Evolutionary conservation across 345 rosid species (phyloP), one percentile per base, ranked within the genome.

Genomic region (Iberis pinnata): DNA sequence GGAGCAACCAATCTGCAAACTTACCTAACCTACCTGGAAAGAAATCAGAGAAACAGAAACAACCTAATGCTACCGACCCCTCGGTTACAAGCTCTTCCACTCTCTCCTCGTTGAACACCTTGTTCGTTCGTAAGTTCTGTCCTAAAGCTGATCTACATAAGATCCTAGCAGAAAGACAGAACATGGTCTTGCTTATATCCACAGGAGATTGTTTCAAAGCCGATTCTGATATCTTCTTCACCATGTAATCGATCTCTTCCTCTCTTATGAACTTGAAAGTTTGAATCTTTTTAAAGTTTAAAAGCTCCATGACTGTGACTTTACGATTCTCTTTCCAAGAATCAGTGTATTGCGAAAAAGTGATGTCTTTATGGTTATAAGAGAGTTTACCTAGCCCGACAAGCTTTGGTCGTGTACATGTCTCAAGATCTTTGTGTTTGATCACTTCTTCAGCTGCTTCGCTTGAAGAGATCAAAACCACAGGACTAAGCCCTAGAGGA

Each of bases 251-350:
- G 5, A 78, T 70, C 18, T 79, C 82, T 11, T 68, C 69, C 55
- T 75, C 83, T 20, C 80, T 47, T 1, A 71, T 52, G 7, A 61
- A 56, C 17, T 48, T 58, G 8, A 58, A 76, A 5, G 62, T 38
- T 31, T 67, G 74, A 12, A 70, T 64, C 42, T 71, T 59, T 1
- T 31, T 75, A 0, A 63, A 12, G 49, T 43, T 74, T 6, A 81
- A 79, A 27, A 27, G 32, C 32, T 27, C 32, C 8, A 55, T 14
- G 2, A 36, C 60, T 11, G 73, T 52, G 3, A 71, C 26, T 61
- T 69, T 77, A 19, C 73, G 51, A 18, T 64, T 63, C 53, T 73
- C 74, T 13, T 64, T 62, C 81, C 81, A 73, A 18, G 63, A 65
- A 0, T 27, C 65, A 32, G 25, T 37, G n/a, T 69, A 73, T 0